Evolutionary conservation across 2,329 filamentous ascomycete genomes (phyloP).

Genomic region (Coniochaeta sp.): DNA sequence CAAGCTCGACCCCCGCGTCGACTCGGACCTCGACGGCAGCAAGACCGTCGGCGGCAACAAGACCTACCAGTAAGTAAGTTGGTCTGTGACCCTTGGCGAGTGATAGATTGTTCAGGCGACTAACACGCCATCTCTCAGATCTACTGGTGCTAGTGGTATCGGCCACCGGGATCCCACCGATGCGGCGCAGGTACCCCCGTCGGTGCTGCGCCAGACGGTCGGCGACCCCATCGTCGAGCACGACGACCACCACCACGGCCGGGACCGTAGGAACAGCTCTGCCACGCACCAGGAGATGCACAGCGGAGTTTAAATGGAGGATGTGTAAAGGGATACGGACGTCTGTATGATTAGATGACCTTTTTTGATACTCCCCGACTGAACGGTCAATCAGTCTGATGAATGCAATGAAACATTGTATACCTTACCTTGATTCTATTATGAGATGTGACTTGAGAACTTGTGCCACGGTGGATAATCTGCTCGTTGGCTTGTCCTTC

Average conservation of each 20-base stretch:
- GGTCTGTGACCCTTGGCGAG: neutral
- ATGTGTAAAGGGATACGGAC: neutral
- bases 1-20: constrained; percentile 48
- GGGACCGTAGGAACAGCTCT: constrained; percentile 36
- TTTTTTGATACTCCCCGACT: constrained; percentile 1
- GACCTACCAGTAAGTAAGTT: constrained; percentile 37
- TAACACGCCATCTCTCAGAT: constrained; percentile 7
- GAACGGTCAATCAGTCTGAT: neutral
- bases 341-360: neutral
- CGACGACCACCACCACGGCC: constrained; percentile 33
- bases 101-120: neutral
- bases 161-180: constrained; percentile 40
- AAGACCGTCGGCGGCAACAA: constrained; percentile 49
- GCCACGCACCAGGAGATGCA: constrained; percentile 40
- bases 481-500: too few relatives aligned
- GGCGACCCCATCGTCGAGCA: constrained; percentile 39
- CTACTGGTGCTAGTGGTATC: constrained; percentile 8
- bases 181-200: constrained; percentile 50
- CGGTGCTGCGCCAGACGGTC: constrained; percentile 38
- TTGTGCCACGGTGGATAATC: too few relatives aligned
- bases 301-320: constrained; percentile 31
- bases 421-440: neutral
- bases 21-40: constrained; percentile 46
- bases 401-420: neutral
- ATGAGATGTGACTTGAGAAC: neutral